These are phyloP conservation scores for Alternaria gaisen DNA, from an alignment of 2,329 filamentous ascomycete genomes.

Conservation along the genomic window DNA sequence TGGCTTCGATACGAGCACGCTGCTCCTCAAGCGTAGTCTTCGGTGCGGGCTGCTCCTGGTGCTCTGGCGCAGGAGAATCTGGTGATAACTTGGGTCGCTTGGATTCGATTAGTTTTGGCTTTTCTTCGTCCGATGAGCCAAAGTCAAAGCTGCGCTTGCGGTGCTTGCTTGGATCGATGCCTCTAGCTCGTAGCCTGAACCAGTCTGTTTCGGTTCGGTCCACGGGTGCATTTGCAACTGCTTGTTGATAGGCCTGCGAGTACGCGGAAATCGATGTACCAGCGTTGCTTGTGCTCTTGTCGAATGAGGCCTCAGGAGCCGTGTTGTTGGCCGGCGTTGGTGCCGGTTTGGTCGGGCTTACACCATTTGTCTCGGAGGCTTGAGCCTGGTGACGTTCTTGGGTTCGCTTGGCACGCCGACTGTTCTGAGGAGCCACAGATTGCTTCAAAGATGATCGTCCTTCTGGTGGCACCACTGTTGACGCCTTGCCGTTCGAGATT, in stretches of 20 bases:
- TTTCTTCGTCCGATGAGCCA: slow-evolving; percentile 33
- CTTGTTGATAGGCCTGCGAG: slow-evolving; percentile 36
- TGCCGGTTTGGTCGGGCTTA: background rate
- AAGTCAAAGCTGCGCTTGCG: slow-evolving; percentile 45
- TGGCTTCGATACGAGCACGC: slow-evolving; percentile 33
- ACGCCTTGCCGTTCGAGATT: slow-evolving; percentile 1
- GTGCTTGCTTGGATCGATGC: slow-evolving; percentile 51
- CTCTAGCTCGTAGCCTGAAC: slow-evolving; percentile 61
- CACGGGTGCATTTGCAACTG: slow-evolving; percentile 33
- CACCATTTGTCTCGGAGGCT: slow-evolving; percentile 6
- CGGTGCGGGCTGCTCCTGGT: slow-evolving; percentile 5
- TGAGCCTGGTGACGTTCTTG: slow-evolving; percentile 22
- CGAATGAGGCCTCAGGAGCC: slow-evolving; percentile 9
- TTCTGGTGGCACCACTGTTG: slow-evolving; percentile 11
- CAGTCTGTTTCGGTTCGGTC: slow-evolving; percentile 61
- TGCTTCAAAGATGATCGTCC: slow-evolving; percentile 19
- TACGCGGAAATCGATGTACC: slow-evolving; percentile 22
- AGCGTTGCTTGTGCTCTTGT: slow-evolving; percentile 9
- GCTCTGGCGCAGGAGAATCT: slow-evolving; percentile 15
- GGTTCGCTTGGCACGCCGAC: slow-evolving; percentile 29
- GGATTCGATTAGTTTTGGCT: slow-evolving; percentile 24
- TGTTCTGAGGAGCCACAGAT: slow-evolving; percentile 21
- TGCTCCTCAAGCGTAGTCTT: slow-evolving; percentile 31
- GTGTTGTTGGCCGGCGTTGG: background rate
- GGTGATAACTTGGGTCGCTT: slow-evolving; percentile 35